Percentiles rank a stretch among this genome's conserved stretches.
phyloP scores from a whole-genome alignment of 768 basidiomycete genomes.

The Boletus bicolor region DNA sequence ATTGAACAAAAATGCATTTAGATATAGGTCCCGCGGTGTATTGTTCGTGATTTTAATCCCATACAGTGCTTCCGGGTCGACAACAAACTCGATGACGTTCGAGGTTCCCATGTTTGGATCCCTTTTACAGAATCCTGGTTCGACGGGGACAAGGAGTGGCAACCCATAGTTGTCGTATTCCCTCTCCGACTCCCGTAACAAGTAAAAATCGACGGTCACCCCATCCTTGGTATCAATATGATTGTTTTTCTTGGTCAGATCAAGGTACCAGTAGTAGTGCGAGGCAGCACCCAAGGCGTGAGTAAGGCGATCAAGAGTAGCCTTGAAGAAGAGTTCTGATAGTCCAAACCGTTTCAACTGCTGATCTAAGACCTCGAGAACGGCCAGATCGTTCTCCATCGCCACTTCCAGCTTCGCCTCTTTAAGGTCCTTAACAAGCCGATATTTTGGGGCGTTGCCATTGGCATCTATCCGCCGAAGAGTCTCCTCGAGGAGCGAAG shows the following conservation, averaged over 20 bases:
- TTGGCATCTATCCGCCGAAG: neutral
- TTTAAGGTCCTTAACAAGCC: neutral
- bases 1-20: slow-evolving; percentile 44
- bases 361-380: slow-evolving; percentile 4
- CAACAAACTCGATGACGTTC: slow-evolving; percentile 18
- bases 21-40: slow-evolving; percentile 26
- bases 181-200: neutral
- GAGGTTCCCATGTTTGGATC: neutral
- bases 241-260: slow-evolving; percentile 2
- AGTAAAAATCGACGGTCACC: slow-evolving; percentile 13
- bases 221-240: neutral
- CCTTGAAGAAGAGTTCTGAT: neutral
- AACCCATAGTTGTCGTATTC: slow-evolving; percentile 3
- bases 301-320: neutral
- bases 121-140: slow-evolving; percentile 3
- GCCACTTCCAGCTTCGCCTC: slow-evolving; percentile 1
- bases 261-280: slow-evolving; percentile 23
- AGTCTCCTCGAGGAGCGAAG: neutral
- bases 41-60: slow-evolving; percentile 21
- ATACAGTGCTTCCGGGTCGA: slow-evolving; percentile 26
- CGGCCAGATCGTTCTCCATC: neutral
- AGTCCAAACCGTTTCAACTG: neutral
- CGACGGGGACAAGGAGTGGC: neutral
- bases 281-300: slow-evolving; percentile 10
- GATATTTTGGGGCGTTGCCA: neutral